Evolutionary conservation across 768 basidiomycete species (phyloP).

Genomic region (Xerocomus spinulosus): DNA sequence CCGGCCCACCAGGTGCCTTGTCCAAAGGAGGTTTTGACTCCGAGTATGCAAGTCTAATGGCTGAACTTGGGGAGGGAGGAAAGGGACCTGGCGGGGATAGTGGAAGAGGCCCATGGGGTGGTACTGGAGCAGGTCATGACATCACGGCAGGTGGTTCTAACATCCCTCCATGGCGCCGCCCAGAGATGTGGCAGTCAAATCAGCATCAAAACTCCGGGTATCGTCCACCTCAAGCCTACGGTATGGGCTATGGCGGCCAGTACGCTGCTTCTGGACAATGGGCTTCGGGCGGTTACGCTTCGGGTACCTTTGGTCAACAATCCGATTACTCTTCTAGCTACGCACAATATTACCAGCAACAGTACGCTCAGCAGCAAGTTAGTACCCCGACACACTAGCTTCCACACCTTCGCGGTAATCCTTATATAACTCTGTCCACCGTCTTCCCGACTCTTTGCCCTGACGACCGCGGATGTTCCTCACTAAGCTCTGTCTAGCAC

Average conservation of each 20-base stretch:
- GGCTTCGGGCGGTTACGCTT: conserved; percentile 32
- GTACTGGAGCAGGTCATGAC: conserved; percentile 57
- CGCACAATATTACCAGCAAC: conserved; percentile 83
- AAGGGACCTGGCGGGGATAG: conserved; percentile 52
- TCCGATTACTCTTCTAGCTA: conserved; percentile 74
- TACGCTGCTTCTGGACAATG: conserved; percentile 41
- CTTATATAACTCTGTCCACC: conserved; percentile 16
- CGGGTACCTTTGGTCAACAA: conserved; percentile 37
- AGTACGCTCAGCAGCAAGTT: conserved; percentile 76
- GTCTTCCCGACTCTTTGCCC: conserved; percentile 15
- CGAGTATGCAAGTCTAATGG: conserved; percentile 96
- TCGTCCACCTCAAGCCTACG: conserved; percentile 64
- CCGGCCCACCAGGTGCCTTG: conserved; percentile 32
- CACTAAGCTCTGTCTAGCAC: conserved; percentile 19
- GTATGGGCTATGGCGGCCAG: conserved; percentile 41
- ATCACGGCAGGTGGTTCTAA: conserved; percentile 63
- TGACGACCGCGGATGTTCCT: conserved; percentile 13
- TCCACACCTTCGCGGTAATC: conserved; percentile 22
- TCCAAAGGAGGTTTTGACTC: conserved; percentile 87
- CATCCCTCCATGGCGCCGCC: conserved; percentile 88
- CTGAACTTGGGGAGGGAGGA: conserved; percentile 87
- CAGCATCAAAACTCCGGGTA: conserved; percentile 55
- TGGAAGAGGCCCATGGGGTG: conserved; percentile 56
- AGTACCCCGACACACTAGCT: conserved; percentile 37
- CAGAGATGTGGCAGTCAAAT: conserved; percentile 76